phyloP scores from a whole-genome alignment of 2,329 filamentous ascomycete species.

The Fusarium zealandicum region DNA sequence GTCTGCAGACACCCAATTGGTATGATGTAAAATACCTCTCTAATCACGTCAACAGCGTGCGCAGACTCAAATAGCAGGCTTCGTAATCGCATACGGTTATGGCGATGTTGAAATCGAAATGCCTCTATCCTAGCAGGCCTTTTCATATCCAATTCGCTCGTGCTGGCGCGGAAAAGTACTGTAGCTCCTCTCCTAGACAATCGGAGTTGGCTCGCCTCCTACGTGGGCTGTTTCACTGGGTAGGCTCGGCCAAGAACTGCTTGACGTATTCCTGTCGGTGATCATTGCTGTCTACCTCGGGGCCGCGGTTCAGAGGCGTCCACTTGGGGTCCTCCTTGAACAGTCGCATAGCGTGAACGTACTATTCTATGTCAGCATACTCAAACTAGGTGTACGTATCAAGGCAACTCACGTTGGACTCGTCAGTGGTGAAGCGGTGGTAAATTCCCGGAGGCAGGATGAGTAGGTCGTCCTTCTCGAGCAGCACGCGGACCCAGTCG shows the following conservation, averaged over 20 bases:
- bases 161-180: neutral
- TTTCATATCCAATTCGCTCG: neutral
- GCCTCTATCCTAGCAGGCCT: neutral
- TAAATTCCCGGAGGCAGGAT: conserved; percentile 96
- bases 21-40: conserved; percentile 26
- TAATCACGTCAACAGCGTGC: conserved; percentile 29
- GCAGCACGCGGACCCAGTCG: conserved; percentile 84
- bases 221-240: conserved; percentile 37
- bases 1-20: conserved; percentile 3
- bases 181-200: conserved; percentile 1
- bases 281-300: conserved; percentile 79
- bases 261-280: conserved; percentile 80
- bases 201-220: conserved; percentile 17
- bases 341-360: conserved; percentile 92
- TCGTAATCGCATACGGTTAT: conserved; percentile 4
- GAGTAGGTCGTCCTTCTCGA: conserved; percentile 89
- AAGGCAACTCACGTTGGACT: conserved; percentile 75
- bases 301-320: conserved; percentile 86
- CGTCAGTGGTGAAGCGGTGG: conserved; percentile 95
- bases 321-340: conserved; percentile 99
- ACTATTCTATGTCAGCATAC: conserved; percentile 59
- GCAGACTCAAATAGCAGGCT: neutral
- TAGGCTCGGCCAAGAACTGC: conserved; percentile 48
- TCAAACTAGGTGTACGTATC: neutral
- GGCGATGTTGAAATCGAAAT: conserved; percentile 1